Evolutionary conservation across 257 asterid species (phyloP).

Genomic region (Gardenia jasminoides): DNA sequence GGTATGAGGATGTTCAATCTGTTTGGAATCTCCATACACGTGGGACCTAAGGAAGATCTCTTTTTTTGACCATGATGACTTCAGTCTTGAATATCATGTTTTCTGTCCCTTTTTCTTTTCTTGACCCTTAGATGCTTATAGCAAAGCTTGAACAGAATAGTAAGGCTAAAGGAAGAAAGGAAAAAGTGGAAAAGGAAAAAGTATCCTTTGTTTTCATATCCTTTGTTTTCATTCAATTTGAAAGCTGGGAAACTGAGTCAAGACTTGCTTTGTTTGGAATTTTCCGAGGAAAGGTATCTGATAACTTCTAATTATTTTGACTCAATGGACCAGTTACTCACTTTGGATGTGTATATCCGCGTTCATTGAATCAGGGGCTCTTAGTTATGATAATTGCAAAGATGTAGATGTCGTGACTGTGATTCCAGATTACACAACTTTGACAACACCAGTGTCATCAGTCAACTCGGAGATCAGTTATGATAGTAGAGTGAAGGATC

Average conservation of each 20-base stretch:
- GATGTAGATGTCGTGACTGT: conserved; percentile 40
- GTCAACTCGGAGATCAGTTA: conserved; percentile 19
- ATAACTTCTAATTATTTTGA: background rate
- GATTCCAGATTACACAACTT: conserved; percentile 27
- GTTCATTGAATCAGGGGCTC: conserved; percentile 15
- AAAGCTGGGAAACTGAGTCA: background rate
- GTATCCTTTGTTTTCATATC: background rate
- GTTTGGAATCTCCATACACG: conserved; percentile 10
- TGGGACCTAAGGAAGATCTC: conserved; percentile 11
- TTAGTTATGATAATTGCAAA: conserved; percentile 31
- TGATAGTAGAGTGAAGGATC: conserved; percentile 33
- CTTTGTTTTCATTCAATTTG: background rate
- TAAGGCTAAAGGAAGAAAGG: background rate
- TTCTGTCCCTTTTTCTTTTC: background rate
- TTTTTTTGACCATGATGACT: background rate
- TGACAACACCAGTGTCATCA: conserved; percentile 17
- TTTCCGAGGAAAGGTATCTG: background rate
- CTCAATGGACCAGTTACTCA: background rate
- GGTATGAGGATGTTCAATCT: background rate
- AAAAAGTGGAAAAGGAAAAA: background rate
- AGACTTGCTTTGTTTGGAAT: conserved; percentile 1
- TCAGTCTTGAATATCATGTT: background rate
- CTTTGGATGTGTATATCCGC: background rate
- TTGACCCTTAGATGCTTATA: background rate
- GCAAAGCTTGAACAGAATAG: background rate